phyloP scores from a whole-genome alignment of 2,329 filamentous ascomycete genomes.

The Claviceps paspali region DNA sequence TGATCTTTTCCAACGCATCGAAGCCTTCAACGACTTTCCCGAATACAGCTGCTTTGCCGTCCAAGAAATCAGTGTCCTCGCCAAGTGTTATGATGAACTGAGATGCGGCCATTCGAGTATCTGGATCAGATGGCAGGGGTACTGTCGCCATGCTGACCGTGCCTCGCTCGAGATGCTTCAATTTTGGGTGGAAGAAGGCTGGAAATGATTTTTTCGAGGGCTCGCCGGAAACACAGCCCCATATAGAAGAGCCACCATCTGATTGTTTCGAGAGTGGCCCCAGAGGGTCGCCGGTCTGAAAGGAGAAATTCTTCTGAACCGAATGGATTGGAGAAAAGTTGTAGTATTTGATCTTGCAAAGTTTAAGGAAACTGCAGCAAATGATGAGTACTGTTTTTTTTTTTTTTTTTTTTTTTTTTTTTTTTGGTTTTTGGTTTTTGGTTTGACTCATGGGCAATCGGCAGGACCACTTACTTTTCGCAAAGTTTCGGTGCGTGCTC shows the following conservation, averaged over 20 bases:
- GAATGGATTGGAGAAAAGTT: constrained; percentile 90
- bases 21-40: constrained; percentile 94
- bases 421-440: too few relatives aligned
- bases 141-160: constrained; percentile 98
- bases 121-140: constrained; percentile 58
- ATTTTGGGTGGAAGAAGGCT: constrained; percentile 70
- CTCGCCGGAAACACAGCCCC: constrained; percentile 59
- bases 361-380: constrained; percentile 72
- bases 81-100: constrained; percentile 91
- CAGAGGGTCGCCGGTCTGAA: constrained; percentile 88
- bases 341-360: constrained; percentile 99
- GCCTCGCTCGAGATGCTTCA: constrained; percentile 78
- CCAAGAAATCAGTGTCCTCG: constrained; percentile 76
- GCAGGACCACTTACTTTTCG: constrained; percentile 64
- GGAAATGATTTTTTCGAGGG: constrained; percentile 61
- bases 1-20: constrained; percentile 85
- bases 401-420: too few relatives aligned
- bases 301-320: constrained; percentile 88
- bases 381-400: constrained; percentile 21
- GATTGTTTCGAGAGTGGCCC: constrained; percentile 72
- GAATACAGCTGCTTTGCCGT: constrained; percentile 90
- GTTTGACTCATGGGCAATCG: background rate
- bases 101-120: constrained; percentile 69
- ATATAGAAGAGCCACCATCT: constrained; percentile 87
- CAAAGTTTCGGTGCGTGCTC: constrained; percentile 83